Evolutionary conservation across 768 basidiomycete genomes (phyloP).

Genomic region (Boletus vermiculosoides): DNA sequence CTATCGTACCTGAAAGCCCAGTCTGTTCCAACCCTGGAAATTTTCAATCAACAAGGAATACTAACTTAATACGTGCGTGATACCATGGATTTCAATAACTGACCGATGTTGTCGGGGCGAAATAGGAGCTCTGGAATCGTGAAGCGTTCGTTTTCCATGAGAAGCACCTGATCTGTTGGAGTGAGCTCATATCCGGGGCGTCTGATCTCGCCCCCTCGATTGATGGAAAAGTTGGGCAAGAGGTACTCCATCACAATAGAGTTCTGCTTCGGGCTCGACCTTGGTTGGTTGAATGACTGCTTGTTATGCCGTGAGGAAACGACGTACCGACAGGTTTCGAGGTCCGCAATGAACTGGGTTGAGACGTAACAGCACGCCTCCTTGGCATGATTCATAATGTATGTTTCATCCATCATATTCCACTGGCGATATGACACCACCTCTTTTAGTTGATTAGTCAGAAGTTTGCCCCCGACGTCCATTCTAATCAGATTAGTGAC

Average conservation of each 20-base stretch:
- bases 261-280: slow-evolving; percentile 56
- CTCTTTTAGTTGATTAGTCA: slow-evolving; percentile 95
- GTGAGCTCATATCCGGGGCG: slow-evolving; percentile 49
- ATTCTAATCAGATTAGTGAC: slow-evolving; percentile 51
- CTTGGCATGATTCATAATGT: slow-evolving; percentile 91
- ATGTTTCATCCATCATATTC: slow-evolving; percentile 98
- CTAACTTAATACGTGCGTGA: slow-evolving; percentile 8
- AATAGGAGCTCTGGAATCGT: slow-evolving; percentile 91
- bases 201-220: slow-evolving; percentile 58
- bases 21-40: slow-evolving; percentile 71
- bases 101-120: slow-evolving; percentile 86
- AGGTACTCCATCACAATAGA: slow-evolving; percentile 84
- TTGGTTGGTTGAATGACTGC: slow-evolving; percentile 31
- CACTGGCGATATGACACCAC: slow-evolving; percentile 93
- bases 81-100: slow-evolving; percentile 25
- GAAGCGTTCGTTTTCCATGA: slow-evolving; percentile 91
- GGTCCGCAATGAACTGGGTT: slow-evolving; percentile 63
- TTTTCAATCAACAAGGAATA: slow-evolving; percentile 2
- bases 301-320: slow-evolving; percentile 14
- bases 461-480: slow-evolving; percentile 91
- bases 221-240: slow-evolving; percentile 80
- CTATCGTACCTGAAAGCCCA: slow-evolving; percentile 75
- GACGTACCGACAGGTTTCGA: slow-evolving; percentile 77
- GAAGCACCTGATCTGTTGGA: slow-evolving; percentile 66
- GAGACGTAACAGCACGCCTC: slow-evolving; percentile 90